A percentile compares a stretch with the other conserved stretches of the same genome.
phyloP scores from a whole-genome alignment of 805 yeast species.

The Groenewaldozyma tartarivorans region DNA sequence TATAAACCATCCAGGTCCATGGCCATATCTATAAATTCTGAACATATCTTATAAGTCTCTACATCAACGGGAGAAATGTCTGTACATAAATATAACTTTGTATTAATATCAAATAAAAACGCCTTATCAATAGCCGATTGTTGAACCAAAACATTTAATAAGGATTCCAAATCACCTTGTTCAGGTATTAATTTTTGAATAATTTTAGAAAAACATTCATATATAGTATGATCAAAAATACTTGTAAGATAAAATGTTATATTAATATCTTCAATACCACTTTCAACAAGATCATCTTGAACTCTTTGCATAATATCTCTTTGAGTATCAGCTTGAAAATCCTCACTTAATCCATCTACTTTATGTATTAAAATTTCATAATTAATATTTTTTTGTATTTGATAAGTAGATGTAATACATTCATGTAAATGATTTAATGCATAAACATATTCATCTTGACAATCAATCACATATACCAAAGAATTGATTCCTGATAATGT shows the following conservation, averaged over 20 bases:
- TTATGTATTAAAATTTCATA: conserved; percentile 92
- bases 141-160: conserved; percentile 80
- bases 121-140: conserved; percentile 90
- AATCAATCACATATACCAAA: conserved; percentile 85
- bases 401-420: conserved; percentile 80
- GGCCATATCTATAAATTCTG: conserved; percentile 92
- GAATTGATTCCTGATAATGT: conserved; percentile 80
- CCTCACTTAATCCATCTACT: conserved; percentile 91
- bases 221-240: conserved; percentile 90
- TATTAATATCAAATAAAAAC: conserved; percentile 81
- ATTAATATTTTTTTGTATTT: conserved; percentile 73
- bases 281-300: conserved; percentile 82
- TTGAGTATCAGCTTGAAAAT: conserved; percentile 87
- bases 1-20: conserved; percentile 60
- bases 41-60: conserved; percentile 92
- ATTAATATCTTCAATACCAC: conserved; percentile 85
- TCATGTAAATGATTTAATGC: conserved; percentile 83
- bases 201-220: conserved; percentile 89
- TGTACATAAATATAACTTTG: conserved; percentile 91
- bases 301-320: conserved; percentile 94
- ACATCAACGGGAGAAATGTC: conserved; percentile 94
- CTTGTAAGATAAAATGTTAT: conserved; percentile 87
- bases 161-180: conserved; percentile 75
- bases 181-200: conserved; percentile 88
- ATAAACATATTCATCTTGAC: conserved; percentile 89